Conservation (phyloP, 2,329 filamentous ascomycete genomes). For the Fusarium pseudocircinatum region DNA sequence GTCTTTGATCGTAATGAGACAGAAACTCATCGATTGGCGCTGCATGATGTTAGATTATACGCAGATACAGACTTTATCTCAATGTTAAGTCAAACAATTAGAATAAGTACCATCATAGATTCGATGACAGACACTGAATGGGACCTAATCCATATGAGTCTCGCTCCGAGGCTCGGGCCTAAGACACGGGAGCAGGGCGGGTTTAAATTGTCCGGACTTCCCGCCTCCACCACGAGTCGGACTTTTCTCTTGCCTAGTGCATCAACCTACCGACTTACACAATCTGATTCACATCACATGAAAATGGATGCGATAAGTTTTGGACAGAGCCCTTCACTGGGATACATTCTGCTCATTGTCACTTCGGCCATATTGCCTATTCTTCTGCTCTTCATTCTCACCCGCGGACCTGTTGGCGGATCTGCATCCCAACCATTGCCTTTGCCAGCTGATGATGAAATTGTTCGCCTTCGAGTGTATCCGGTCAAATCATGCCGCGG, state of each 20-base stretch:
- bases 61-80: not conserved
- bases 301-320: not conserved
- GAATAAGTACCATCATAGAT: not conserved
- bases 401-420: not conserved
- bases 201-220: slow-evolving; percentile 5
- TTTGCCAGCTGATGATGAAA: slow-evolving; percentile 34
- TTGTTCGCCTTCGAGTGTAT: slow-evolving; percentile 61
- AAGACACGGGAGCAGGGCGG: not conserved
- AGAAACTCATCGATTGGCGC: not conserved
- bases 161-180: not conserved
- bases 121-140: not conserved
- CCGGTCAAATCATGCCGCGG: slow-evolving; percentile 75
- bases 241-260: not conserved
- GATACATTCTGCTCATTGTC: not conserved
- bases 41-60: not conserved
- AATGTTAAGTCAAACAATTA: not conserved
- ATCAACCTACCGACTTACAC: not conserved
- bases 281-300: not conserved
- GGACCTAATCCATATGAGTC: not conserved
- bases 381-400: slow-evolving; percentile 14
- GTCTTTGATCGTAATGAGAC: not conserved
- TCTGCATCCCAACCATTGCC: not conserved
- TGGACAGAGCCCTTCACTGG: not conserved
- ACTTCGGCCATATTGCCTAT: slow-evolving; percentile 3
- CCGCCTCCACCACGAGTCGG: not conserved